Conservation (phyloP, 2,329 filamentous ascomycete genomes). For the Malbranchea cinnamomea region DNA sequence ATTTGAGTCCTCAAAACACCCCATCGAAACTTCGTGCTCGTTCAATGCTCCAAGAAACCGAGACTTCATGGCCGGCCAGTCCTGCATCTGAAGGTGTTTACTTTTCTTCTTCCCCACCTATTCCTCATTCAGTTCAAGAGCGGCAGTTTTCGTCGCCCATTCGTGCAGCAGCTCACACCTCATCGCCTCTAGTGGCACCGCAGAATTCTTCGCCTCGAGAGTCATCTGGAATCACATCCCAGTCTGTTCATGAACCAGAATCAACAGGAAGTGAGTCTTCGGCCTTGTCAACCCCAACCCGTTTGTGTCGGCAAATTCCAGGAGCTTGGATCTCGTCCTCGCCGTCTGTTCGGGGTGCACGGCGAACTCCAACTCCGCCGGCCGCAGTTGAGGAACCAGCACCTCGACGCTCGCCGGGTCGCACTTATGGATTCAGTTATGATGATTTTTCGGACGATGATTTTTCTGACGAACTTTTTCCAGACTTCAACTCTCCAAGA, state of each 20-base stretch:
- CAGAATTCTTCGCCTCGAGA: background rate
- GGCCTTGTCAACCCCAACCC: too few relatives aligned
- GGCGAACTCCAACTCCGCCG: too few relatives aligned
- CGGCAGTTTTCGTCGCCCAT: background rate
- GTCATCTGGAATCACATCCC: constrained; percentile 2
- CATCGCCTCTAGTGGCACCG: background rate
- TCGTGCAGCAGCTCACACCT: too few relatives aligned
- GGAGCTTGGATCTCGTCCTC: too few relatives aligned
- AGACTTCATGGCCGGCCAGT: constrained; percentile 6
- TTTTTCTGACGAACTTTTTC: constrained; percentile 6
- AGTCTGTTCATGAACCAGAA: too few relatives aligned
- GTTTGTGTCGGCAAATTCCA: too few relatives aligned
- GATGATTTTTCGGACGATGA: constrained; percentile 15
- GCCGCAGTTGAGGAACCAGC: too few relatives aligned
- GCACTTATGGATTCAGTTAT: constrained; percentile 18
- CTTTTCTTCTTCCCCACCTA: background rate
- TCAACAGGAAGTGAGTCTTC: too few relatives aligned
- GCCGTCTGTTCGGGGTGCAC: too few relatives aligned
- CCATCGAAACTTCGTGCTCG: constrained; percentile 20
- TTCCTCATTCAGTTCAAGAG: too few relatives aligned
- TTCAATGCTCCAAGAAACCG: too few relatives aligned
- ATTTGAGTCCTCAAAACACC: constrained; percentile 20
- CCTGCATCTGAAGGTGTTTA: background rate
- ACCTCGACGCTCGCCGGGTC: too few relatives aligned
- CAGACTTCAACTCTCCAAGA: background rate